A percentile compares a stretch with the other conserved stretches of the same genome.
phyloP scores from a whole-genome alignment of 495 filamentous ascomycete species.

The Annulohypoxylon nitens region DNA sequence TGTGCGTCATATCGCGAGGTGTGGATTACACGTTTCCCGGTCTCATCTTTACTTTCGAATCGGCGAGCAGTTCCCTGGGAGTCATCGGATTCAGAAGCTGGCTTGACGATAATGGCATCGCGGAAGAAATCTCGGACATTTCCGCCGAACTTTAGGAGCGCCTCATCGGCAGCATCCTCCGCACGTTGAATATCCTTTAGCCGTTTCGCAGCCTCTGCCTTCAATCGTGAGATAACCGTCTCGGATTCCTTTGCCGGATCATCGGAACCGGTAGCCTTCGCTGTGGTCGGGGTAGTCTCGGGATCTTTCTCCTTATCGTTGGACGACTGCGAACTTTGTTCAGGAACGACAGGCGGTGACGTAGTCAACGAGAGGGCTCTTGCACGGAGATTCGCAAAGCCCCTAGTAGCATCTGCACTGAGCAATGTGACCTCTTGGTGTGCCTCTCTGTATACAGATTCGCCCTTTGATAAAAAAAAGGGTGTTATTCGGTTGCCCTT shows the following conservation, averaged over 20 bases:
- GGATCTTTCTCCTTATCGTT: conserved; percentile 53
- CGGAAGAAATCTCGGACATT: conserved; percentile 92
- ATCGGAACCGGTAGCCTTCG: conserved; percentile 59
- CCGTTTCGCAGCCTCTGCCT: conserved; percentile 82
- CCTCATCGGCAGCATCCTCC: conserved; percentile 98
- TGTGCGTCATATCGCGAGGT: conserved; percentile 95
- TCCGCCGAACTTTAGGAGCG: conserved; percentile 89
- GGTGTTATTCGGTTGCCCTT: conserved; percentile 21
- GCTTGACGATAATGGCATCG: conserved; percentile 90
- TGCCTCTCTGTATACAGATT: conserved; percentile 86
- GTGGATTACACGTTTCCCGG: conserved; percentile 91
- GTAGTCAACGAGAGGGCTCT: conserved; percentile 76
- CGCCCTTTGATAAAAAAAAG: conserved; percentile 67
- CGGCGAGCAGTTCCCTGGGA: conserved; percentile 68
- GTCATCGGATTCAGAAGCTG: conserved; percentile 56
- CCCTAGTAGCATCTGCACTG: conserved; percentile 83
- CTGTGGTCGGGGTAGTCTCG: conserved; percentile 58
- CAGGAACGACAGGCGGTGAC: conserved; percentile 36
- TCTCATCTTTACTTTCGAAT: conserved; percentile 92
- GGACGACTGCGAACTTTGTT: conserved; percentile 31
- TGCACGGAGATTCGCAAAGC: conserved; percentile 82
- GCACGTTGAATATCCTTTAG: conserved; percentile 93
- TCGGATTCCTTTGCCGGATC: conserved; percentile 75
- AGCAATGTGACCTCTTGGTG: conserved; percentile 83
- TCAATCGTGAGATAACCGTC: conserved; percentile 85